Evolutionary conservation across 129 eudicot genomes (phyloP), one percentile per base, ranked within the genome.

Genomic region (Chrysanthemum seticuspe): DNA sequence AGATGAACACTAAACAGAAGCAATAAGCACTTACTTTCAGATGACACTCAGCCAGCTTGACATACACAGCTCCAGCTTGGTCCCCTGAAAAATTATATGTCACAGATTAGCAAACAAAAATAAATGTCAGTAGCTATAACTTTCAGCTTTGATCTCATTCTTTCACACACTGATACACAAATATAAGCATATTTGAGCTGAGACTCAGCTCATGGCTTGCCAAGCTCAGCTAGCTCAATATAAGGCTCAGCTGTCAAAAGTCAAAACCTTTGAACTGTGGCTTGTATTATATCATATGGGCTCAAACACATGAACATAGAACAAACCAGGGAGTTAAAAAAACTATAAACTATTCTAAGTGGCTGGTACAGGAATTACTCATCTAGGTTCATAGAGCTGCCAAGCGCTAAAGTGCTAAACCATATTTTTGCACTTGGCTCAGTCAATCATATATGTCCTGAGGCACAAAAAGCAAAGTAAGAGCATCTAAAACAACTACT

Each of bases 51-150:
- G 98, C 98, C 78, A 89, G 78, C 80, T 89, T 93, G 67, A 89
- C 88, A 79, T 89, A 93, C 51, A 73, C 88, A 13, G 92, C 84
- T 62, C 96, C 98, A 82, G 96, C 98, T 82, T 89, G 90, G 73
- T 93, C 98, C 98, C 98, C 98, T 93, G 96, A 56, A 54, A 75
- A 74, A 50, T 69, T 67, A 72, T 23, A 49, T 34, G 70, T 69
- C 71, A 71, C 10, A 23, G 56, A 53, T 75, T 27, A 75, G 65
- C 72, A 74, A 63, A 21, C 68, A 63, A 63, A 51, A 8, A 29
- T 36, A 50, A 74, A 58, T 19, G 27, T 58, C 63, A 1, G 60
- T n/a, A 54, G 60, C 16, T 58, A 25, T 19, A 16, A 19, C 6
- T 16, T 19, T 9, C 63, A 58, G 34, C 27, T n/a, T 58, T 16